phyloP scores from a whole-genome alignment of 2,329 filamentous ascomycete genomes.

The Claviceps humidiphila region DNA sequence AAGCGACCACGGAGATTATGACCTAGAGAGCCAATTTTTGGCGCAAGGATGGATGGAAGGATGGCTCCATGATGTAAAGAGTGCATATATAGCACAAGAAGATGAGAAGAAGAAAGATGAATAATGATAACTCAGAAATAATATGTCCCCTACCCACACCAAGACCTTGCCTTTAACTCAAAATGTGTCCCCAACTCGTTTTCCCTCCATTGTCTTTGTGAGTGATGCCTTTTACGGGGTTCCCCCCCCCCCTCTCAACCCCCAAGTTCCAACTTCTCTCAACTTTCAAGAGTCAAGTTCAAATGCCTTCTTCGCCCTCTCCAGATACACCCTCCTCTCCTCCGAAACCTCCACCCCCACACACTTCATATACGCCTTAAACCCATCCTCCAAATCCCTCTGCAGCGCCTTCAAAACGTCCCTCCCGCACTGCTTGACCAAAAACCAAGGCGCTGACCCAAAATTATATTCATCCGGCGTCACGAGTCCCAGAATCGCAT shows the following conservation, averaged over 20 bases:
- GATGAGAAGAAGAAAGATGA: slow-evolving; percentile 3
- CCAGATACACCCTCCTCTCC: slow-evolving; percentile 28
- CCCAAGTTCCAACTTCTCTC: no score
- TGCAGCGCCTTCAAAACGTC: slow-evolving; percentile 21
- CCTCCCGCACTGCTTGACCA: slow-evolving; percentile 28
- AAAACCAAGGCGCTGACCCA: slow-evolving; percentile 38
- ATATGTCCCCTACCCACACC: no score
- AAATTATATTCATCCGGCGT: slow-evolving; percentile 39
- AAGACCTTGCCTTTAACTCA: no score
- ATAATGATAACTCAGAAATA: not conserved
- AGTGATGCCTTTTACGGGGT: not conserved
- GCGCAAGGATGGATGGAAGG: not conserved
- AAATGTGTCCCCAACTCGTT: no score
- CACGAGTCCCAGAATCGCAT: slow-evolving; percentile 31
- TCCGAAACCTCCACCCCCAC: slow-evolving; percentile 23
- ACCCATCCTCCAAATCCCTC: slow-evolving; percentile 27
- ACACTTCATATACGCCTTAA: slow-evolving; percentile 33
- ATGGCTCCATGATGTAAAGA: slow-evolving; percentile 3
- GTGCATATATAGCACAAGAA: slow-evolving; percentile 3
- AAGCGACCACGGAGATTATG: not conserved
- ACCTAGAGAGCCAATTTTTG: not conserved
- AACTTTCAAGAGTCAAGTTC: slow-evolving; percentile 18
- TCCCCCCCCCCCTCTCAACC: no score
- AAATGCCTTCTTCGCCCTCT: slow-evolving; percentile 34
- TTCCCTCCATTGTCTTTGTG: no score